Base-by-base conservation (phyloP, 2,329 filamentous ascomycete genomes). In the Neoarthrinium moseri region DNA sequence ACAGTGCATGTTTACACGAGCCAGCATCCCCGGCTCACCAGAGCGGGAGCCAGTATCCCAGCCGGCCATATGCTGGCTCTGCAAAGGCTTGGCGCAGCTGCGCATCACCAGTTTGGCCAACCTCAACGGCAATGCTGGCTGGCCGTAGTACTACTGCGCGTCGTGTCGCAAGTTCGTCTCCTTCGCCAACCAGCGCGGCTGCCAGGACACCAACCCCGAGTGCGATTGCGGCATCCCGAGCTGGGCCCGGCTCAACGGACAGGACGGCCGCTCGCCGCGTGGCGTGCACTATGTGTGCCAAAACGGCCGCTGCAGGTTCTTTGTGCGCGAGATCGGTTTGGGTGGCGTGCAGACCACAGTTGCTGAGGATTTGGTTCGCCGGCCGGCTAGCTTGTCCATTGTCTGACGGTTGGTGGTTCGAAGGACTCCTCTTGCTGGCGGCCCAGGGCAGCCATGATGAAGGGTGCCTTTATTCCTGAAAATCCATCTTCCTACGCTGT, bases 51-150 rank as follows among this genome's bases (percentile, higher is more conserved):
- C n/a, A n/a, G n/a, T n/a, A n/a, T n/a, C n/a, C n/a, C n/a, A n/a
- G n/a, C n/a, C n/a, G n/a, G n/a, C n/a, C n/a, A n/a, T n/a, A n/a
- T n/a, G n/a, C n/a, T n/a, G n/a, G n/a, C n/a, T n/a, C n/a, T n/a
- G n/a, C n/a, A n/a, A n/a, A n/a, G n/a, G n/a, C n/a, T n/a, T n/a
- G n/a, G n/a, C n/a, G n/a, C 37, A 21, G 37, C 24, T 23, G 8
- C 37, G 37, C 2, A 40, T 40, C 23, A 40, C 37, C 23, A 40
- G 24, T 8, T 15, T 6, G 1, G 13, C n/a, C 6, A 40, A 40
- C 24, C 23, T 10, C n/a, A 40, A 40, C 22, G 37, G 37, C 37
- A 40, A 40, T 18, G 37, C 37, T 12, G 37, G 37, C 24, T 26
- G 37, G 15, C 37, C 37, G 13, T 40, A 40, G 23, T 40, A 40